A percentile compares a stretch with the other conserved stretches of the same genome.
Evolutionary conservation across 768 basidiomycete genomes (phyloP).

Genomic region (Cyclocybe aegerita): DNA sequence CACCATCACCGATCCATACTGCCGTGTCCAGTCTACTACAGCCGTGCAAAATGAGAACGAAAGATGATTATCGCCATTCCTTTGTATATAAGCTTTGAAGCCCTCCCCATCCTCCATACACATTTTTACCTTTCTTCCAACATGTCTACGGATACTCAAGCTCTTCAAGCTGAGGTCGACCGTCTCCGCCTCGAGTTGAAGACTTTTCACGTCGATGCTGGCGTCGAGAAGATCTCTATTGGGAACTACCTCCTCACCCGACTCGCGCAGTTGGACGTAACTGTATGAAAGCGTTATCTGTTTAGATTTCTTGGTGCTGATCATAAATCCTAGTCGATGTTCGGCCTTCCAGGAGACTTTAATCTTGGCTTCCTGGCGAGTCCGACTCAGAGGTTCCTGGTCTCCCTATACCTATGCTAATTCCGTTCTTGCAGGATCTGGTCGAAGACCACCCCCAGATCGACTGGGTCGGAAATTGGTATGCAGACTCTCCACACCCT

Average conservation of each 20-base stretch:
- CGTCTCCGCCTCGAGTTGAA: not conserved
- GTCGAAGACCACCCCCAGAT: conserved; percentile 75
- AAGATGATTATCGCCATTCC: too few species aligned
- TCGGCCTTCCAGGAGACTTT: conserved; percentile 82
- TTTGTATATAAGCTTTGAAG: too few species aligned
- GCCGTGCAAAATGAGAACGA: too few species aligned
- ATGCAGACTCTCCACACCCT: conserved; percentile 3
- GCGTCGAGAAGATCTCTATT: conserved; percentile 1
- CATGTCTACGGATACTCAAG: too few species aligned
- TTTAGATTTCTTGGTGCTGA: too few species aligned
- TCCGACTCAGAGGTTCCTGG: too few species aligned
- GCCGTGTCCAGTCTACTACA: too few species aligned
- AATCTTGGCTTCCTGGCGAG: conserved; percentile 72
- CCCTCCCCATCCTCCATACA: too few species aligned
- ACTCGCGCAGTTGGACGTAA: conserved; percentile 6
- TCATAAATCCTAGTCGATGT: conserved; percentile 55
- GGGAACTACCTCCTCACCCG: conserved; percentile 8
- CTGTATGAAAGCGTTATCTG: not conserved
- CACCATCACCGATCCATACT: too few species aligned
- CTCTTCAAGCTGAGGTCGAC: too few species aligned
- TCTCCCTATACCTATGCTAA: not conserved
- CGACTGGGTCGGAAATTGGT: conserved; percentile 86
- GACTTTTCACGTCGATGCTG: not conserved
- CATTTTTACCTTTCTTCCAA: too few species aligned
- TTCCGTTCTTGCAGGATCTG: conserved; percentile 50